phyloP scores from a whole-genome alignment of 352 stramenopile genomes.

The Hyaloperonospora brassicae region DNA sequence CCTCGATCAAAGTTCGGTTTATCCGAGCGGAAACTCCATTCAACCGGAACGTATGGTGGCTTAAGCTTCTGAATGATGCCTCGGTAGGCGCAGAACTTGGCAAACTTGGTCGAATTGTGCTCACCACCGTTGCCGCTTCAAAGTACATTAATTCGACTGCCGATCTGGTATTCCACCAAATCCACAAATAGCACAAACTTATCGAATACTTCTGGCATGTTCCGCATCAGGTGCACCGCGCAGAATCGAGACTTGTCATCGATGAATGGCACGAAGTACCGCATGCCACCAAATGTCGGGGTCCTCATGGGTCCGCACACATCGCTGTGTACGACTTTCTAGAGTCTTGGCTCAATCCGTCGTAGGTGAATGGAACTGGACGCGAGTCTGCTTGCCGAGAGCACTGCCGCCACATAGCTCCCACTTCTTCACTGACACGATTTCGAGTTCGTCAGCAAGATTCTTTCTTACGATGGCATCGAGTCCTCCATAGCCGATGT shows the following conservation, averaged over 20 bases:
- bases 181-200: background rate
- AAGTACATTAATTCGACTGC: background rate
- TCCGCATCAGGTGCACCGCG: conserved; percentile 1
- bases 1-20: too few species aligned
- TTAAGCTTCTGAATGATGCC: too few species aligned
- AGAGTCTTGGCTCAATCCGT: background rate
- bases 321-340: background rate
- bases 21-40: too few species aligned
- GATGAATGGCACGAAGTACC: background rate
- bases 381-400: background rate
- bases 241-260: background rate
- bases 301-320: background rate
- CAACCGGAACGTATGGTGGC: too few species aligned
- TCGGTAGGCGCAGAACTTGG: background rate
- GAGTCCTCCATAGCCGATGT: background rate
- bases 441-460: background rate
- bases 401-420: background rate
- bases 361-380: background rate
- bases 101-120: background rate
- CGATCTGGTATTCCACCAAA: background rate
- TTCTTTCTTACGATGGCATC: background rate
- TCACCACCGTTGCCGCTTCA: background rate
- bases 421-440: background rate
- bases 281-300: background rate
- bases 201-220: conserved; percentile 7